Conservation (phyloP, 139 green algal species). For the Mychonastes homosphaera region DNA sequence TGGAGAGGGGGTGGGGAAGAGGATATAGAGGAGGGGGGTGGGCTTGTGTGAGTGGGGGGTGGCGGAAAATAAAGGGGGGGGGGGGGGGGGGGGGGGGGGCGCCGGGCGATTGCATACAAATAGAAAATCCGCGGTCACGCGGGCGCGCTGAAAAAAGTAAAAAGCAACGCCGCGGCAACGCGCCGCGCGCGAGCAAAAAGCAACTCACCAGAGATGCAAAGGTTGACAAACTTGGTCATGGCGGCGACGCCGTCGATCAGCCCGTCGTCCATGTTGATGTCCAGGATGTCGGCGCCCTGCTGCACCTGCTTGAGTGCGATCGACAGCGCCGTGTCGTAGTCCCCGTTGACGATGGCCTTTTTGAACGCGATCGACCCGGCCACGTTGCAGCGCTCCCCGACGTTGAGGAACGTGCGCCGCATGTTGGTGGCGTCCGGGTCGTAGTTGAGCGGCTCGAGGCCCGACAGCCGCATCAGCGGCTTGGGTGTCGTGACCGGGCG, state of each 20-base stretch:
- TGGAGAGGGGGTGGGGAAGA: too few relatives aligned
- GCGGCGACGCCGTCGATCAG: conserved; percentile 88
- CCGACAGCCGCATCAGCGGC: conserved; percentile 75
- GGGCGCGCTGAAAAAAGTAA: too few relatives aligned
- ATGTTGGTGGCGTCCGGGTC: conserved; percentile 56
- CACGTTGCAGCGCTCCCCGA: conserved; percentile 97
- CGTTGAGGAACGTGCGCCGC: conserved; percentile 85
- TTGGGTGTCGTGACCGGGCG: conserved; percentile 48
- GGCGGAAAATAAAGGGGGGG: too few relatives aligned
- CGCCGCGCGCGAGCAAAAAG: too few relatives aligned
- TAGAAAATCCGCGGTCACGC: too few relatives aligned
- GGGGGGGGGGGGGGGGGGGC: too few relatives aligned
- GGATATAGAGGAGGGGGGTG: too few relatives aligned
- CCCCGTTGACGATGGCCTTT: conserved; percentile 88
- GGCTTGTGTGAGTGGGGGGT: too few relatives aligned
- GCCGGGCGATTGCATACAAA: too few relatives aligned
- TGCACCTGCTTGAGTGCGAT: conserved; percentile 87
- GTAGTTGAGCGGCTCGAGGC: conserved; percentile 93
- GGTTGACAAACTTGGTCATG: conserved; percentile 96
- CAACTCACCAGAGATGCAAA: conserved; percentile 62
- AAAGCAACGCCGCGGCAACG: too few relatives aligned
- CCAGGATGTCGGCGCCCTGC: conserved; percentile 81
- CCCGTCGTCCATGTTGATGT: conserved; percentile 99
- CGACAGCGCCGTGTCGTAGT: conserved; percentile 89
- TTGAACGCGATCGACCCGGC: conserved; percentile 91